Conservation (phyloP, 768 basidiomycete genomes). For the Serendipita indica region DNA sequence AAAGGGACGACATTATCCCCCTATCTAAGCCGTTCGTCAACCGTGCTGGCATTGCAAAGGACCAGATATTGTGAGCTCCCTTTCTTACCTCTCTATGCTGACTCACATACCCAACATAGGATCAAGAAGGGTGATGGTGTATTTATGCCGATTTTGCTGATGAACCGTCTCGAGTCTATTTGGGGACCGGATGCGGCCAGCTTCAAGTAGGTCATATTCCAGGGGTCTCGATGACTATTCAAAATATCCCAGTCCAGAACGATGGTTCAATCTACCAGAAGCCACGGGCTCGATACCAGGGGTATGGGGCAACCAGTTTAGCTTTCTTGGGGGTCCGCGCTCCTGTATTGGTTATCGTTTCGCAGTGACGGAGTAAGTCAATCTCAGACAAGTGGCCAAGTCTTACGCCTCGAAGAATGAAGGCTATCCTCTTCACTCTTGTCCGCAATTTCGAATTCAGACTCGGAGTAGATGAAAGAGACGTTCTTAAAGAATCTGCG, state of each 20-base stretch:
- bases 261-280: constrained; percentile 20
- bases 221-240: not conserved
- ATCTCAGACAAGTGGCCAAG: not conserved
- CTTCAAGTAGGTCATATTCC: constrained; percentile 17
- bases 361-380: not conserved
- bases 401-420: not conserved
- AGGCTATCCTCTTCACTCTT: not conserved
- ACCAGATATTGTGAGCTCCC: not conserved
- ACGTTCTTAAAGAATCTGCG: not conserved
- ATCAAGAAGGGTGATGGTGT: constrained; percentile 15
- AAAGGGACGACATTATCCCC: constrained; percentile 39
- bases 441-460: constrained; percentile 6
- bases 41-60: not conserved
- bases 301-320: constrained; percentile 8
- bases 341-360: not conserved
- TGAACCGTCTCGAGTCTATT: constrained; percentile 20
- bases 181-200: constrained; percentile 26
- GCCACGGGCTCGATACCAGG: constrained; percentile 10
- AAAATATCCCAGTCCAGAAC: constrained; percentile 15
- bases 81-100: not conserved
- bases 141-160: constrained; percentile 19
- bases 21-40: constrained; percentile 29
- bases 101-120: not conserved
- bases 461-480: not conserved
- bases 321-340: not conserved